Evolutionary conservation across 2,329 filamentous ascomycete species (phyloP).

Genomic region (Alternaria angustiovoidea): DNA sequence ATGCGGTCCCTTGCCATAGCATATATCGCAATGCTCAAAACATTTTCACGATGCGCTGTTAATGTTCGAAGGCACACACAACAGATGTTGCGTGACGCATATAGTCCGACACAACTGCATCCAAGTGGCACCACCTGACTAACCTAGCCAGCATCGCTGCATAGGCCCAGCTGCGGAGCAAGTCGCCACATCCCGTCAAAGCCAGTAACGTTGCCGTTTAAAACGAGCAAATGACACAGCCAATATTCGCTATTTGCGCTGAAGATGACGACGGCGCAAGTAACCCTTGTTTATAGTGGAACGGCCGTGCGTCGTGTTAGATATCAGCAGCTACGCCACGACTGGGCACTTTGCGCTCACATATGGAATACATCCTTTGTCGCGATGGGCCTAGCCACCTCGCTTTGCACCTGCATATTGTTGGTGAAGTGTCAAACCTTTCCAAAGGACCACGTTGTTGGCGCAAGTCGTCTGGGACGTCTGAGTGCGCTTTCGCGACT

Average conservation of each 20-base stretch:
- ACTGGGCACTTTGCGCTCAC: conserved; percentile 7
- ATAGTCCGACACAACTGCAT: conserved; percentile 8
- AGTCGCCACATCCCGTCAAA: conserved; percentile 30
- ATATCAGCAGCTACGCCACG: conserved; percentile 18
- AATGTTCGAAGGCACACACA: conserved; percentile 12
- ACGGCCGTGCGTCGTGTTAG: conserved; percentile 23
- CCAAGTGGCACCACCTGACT: conserved; percentile 26
- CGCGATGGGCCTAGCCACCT: conserved; percentile 5
- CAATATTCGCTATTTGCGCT: conserved; percentile 37
- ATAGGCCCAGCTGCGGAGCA: conserved; percentile 24
- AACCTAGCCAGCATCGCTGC: conserved; percentile 15
- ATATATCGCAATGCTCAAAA: conserved; percentile 20
- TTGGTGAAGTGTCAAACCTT: conserved; percentile 10
- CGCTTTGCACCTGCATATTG: conserved; percentile 15
- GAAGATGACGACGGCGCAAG: conserved; percentile 39
- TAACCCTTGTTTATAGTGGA: conserved; percentile 34
- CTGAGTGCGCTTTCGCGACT: conserved; percentile 14
- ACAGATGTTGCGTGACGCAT: conserved; percentile 20
- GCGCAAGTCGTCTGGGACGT: conserved; percentile 14
- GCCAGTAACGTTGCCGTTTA: conserved; percentile 19
- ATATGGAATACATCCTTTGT: conserved; percentile 5
- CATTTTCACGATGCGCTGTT: conserved; percentile 1
- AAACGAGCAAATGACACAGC: conserved; percentile 36
- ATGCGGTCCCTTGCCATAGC: conserved; percentile 24
- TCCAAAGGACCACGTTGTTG: conserved; percentile 27